These are phyloP conservation scores for Staphylotrichum longicolle DNA, from an alignment of 495 filamentous ascomycete genomes.

Conservation along the genomic window DNA sequence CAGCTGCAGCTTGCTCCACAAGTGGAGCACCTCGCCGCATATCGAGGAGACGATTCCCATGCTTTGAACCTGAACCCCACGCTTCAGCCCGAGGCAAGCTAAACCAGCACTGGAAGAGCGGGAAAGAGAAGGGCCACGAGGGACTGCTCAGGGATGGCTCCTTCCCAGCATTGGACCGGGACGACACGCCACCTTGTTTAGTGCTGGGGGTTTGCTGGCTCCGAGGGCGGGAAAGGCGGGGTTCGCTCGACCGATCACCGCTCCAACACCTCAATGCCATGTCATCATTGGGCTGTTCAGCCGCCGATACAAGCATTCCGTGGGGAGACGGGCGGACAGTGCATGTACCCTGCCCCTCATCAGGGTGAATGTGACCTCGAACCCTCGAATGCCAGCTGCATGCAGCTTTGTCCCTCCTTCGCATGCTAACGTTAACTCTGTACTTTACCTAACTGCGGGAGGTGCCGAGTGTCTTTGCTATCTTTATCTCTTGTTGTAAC, in stretches of 20 bases:
- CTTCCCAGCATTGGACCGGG: background rate
- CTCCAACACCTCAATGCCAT: slow-evolving; percentile 16
- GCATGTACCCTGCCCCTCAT: slow-evolving; percentile 3
- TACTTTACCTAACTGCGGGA: background rate
- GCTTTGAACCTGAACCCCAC: background rate
- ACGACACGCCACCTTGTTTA: background rate
- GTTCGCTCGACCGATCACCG: slow-evolving; percentile 14
- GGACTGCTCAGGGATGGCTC: background rate
- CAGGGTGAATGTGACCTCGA: background rate
- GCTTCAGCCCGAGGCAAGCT: background rate
- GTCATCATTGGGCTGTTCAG: slow-evolving; percentile 17
- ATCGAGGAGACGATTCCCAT: background rate
- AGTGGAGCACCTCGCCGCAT: background rate
- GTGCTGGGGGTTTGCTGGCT: background rate
- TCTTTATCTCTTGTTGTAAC: too few relatives aligned
- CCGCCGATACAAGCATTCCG: too few relatives aligned
- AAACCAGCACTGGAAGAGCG: background rate
- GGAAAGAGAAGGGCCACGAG: slow-evolving; percentile 6
- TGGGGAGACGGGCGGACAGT: background rate
- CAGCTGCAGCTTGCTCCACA: too few relatives aligned
- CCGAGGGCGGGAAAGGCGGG: slow-evolving; percentile 9
- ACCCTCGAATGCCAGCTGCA: background rate
- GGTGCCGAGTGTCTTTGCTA: too few relatives aligned
- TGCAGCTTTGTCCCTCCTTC: background rate
- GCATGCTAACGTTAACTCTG: background rate